Evolutionary conservation across 192 early-diverging fungal genomes (phyloP).

Genomic region (Geranomyces michiganensis): DNA sequence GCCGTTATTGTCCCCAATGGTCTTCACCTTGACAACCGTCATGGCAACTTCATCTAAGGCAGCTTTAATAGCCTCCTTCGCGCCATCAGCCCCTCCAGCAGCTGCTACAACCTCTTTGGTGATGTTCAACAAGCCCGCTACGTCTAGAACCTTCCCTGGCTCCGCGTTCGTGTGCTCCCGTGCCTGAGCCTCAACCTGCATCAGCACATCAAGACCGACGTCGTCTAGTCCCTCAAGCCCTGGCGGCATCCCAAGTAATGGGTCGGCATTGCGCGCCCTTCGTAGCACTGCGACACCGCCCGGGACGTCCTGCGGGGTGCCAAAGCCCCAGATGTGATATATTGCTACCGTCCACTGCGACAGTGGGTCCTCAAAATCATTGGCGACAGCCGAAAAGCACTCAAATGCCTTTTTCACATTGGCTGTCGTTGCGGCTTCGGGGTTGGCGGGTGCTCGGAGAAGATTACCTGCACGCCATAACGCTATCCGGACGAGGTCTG

Average conservation of each 20-base stretch:
- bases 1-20: not conserved
- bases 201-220: slow-evolving; percentile 19
- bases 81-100: slow-evolving; percentile 5
- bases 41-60: slow-evolving; percentile 14
- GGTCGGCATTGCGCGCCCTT: slow-evolving; percentile 30
- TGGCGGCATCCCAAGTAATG: slow-evolving; percentile 37
- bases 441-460: not conserved
- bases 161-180: slow-evolving; percentile 9
- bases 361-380: slow-evolving; percentile 33
- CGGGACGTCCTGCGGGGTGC: slow-evolving; percentile 37
- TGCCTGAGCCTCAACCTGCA: slow-evolving; percentile 34
- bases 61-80: not conserved
- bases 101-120: not conserved
- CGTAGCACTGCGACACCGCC: slow-evolving; percentile 37
- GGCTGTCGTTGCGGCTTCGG: not conserved
- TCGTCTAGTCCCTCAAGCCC: slow-evolving; percentile 37
- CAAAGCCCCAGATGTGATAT: slow-evolving; percentile 49
- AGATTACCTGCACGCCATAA: slow-evolving; percentile 25
- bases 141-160: slow-evolving; percentile 37
- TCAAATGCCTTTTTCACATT: not conserved
- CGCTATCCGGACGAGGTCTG: not conserved
- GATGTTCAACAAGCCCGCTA: slow-evolving; percentile 24
- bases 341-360: slow-evolving; percentile 46
- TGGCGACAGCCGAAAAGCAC: not conserved
- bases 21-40: slow-evolving; percentile 11